Evolutionary conservation across 1,284 basidiomycete genomes (phyloP).

Genomic region (Lentinula novae-zelandiae): DNA sequence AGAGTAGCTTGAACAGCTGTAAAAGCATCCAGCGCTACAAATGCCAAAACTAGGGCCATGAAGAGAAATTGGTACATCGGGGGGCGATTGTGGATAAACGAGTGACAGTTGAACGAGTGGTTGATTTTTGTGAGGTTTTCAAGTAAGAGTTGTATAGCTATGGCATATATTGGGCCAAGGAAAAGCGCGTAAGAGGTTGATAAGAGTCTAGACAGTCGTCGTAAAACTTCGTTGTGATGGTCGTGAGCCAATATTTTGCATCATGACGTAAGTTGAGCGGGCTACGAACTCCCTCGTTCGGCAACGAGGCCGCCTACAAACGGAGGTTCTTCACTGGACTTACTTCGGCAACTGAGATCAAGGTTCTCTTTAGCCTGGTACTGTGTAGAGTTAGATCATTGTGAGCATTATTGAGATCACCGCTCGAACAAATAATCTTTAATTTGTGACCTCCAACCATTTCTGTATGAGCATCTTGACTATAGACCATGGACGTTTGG

Average conservation of each 20-base stretch:
- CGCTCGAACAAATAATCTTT: no score
- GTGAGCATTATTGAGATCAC: no score
- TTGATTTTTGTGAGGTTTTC: background rate
- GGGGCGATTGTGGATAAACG: background rate
- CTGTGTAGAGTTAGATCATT: no score
- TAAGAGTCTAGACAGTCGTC: background rate
- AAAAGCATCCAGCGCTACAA: slow-evolving; percentile 12
- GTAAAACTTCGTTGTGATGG: slow-evolving; percentile 1
- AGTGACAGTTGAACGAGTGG: background rate
- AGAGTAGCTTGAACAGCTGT: slow-evolving; percentile 10
- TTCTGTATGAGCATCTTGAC: no score
- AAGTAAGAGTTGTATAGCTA: background rate
- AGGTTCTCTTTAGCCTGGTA: no score
- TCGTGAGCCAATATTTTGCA: background rate
- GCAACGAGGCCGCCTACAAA: no score
- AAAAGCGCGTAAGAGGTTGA: background rate
- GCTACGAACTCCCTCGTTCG: no score
- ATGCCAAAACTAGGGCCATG: slow-evolving; percentile 12
- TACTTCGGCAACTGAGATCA: no score
- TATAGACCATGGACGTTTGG: no score
- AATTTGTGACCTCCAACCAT: no score
- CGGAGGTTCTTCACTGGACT: no score
- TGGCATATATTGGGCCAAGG: background rate
- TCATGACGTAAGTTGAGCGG: background rate
- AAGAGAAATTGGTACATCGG: background rate